These are phyloP conservation scores for Keithomyces neogunnii DNA, from an alignment of 2,329 filamentous ascomycete species.

Conservation along the genomic window DNA sequence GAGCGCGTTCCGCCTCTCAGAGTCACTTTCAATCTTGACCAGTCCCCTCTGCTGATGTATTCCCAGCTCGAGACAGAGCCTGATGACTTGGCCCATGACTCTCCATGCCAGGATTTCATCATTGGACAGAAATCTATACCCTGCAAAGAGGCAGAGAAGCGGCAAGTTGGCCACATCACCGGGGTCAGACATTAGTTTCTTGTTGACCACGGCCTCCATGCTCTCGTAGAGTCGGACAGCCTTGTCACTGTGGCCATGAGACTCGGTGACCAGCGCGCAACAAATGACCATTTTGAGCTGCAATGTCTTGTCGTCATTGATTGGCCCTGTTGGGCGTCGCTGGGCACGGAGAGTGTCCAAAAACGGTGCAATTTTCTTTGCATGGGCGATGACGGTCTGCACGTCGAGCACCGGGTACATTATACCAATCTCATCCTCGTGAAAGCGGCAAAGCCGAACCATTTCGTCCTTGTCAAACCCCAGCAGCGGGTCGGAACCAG, in stretches of 20 bases:
- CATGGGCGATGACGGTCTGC: constrained; percentile 60
- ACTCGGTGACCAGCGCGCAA: constrained; percentile 68
- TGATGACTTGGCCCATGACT: constrained; percentile 72
- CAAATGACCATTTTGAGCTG: constrained; percentile 79
- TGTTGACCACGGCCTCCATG: constrained; percentile 64
- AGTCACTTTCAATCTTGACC: constrained; percentile 57
- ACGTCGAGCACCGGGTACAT: constrained; percentile 87
- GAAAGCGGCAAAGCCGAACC: constrained; percentile 65
- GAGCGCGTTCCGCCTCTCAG: constrained; percentile 58
- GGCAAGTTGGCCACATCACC: constrained; percentile 39
- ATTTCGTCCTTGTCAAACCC: constrained; percentile 71
- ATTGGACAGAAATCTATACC: constrained; percentile 76
- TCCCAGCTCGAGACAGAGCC: constrained; percentile 73
- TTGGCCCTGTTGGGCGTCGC: constrained; percentile 23
- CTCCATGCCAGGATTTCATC: constrained; percentile 84
- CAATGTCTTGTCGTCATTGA: constrained; percentile 49
- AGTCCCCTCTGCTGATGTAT: constrained; percentile 74
- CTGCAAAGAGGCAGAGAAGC: constrained; percentile 42
- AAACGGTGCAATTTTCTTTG: constrained; percentile 60
- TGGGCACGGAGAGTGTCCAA: constrained; percentile 46
- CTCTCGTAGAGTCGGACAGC: constrained; percentile 68
- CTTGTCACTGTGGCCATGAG: constrained; percentile 67
- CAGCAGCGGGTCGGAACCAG: constrained; percentile 65
- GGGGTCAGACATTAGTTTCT: constrained; percentile 48
- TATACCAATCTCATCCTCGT: constrained; percentile 83